Conservation (phyloP, 345 rosid species). For the Jatropha curcas region DNA sequence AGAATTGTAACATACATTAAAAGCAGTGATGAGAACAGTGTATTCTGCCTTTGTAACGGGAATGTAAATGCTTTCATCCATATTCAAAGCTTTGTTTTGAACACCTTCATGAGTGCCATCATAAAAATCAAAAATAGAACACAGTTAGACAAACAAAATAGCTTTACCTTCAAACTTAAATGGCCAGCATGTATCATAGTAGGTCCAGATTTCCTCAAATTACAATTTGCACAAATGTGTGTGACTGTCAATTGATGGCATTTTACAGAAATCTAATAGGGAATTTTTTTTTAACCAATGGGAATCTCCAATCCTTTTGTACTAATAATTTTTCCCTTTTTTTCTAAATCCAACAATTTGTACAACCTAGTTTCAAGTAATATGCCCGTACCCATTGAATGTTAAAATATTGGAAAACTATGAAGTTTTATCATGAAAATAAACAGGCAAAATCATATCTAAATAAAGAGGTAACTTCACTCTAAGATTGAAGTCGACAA, state of each 20-base stretch:
- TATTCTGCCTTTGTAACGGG: constrained; percentile 81
- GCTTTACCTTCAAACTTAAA: not conserved
- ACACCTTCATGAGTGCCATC: constrained; percentile 52
- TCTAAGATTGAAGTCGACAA: not conserved
- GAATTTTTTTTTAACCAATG: not conserved
- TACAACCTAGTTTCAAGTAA: not conserved
- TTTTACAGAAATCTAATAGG: not conserved
- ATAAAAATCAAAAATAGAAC: constrained; percentile 9
- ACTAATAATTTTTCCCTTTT: not conserved
- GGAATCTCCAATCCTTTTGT: not conserved
- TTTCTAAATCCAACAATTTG: not conserved
- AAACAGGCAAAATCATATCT: not conserved
- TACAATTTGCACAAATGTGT: not conserved
- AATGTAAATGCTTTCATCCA: constrained; percentile 81
- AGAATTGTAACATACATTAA: constrained; percentile 51
- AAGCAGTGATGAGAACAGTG: constrained; percentile 69
- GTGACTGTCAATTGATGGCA: not conserved
- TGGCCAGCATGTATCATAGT: not conserved
- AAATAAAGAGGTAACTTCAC: not conserved
- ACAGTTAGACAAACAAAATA: constrained; percentile 13
- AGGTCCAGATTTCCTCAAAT: not conserved
- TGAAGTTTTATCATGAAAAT: not conserved
- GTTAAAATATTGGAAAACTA: not conserved
- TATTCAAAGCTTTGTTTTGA: constrained; percentile 73
- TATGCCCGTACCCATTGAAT: not conserved